Percentiles rank a stretch among this genome's conserved stretches.
phyloP scores from a whole-genome alignment of 176 grass and related monocot genomes.

The Sorghum bicolor region DNA sequence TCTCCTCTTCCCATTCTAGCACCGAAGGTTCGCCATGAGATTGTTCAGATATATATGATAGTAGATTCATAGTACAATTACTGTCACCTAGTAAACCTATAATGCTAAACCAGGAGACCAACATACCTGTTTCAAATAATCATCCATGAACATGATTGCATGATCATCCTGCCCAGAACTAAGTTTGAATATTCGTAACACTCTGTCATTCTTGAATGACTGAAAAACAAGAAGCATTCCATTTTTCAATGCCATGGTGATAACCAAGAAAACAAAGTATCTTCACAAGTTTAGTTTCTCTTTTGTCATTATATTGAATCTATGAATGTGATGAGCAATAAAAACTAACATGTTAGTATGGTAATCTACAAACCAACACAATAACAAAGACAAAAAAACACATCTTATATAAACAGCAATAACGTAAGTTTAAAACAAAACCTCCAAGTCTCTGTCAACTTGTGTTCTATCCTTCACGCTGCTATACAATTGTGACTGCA shows the following conservation, averaged over 20 bases:
- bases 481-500: slow-evolving; percentile 78
- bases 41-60: too few relatives aligned
- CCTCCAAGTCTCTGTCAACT: slow-evolving; percentile 94
- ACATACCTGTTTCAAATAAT: slow-evolving; percentile 81
- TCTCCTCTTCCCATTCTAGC: too few relatives aligned
- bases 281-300: background rate
- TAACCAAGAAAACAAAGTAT: background rate
- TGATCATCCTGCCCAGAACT: slow-evolving; percentile 85
- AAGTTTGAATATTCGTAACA: slow-evolving; percentile 75
- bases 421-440: slow-evolving; percentile 36
- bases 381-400: slow-evolving; percentile 1
- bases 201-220: slow-evolving; percentile 68
- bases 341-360: background rate
- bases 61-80: too few relatives aligned
- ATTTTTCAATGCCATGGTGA: background rate
- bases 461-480: slow-evolving; percentile 86
- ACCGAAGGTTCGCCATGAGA: too few relatives aligned
- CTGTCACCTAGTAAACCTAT: background rate
- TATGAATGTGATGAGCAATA: background rate
- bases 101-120: background rate
- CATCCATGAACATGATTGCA: slow-evolving; percentile 90
- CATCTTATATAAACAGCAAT: background rate
- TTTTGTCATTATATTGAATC: background rate
- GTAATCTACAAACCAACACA: slow-evolving; percentile 12
- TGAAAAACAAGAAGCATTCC: slow-evolving; percentile 26